Percentiles rank a stretch among this genome's conserved stretches.
Conservation (phyloP, 176 grass and related monocot species). For the Triticum aestivum region DNA sequence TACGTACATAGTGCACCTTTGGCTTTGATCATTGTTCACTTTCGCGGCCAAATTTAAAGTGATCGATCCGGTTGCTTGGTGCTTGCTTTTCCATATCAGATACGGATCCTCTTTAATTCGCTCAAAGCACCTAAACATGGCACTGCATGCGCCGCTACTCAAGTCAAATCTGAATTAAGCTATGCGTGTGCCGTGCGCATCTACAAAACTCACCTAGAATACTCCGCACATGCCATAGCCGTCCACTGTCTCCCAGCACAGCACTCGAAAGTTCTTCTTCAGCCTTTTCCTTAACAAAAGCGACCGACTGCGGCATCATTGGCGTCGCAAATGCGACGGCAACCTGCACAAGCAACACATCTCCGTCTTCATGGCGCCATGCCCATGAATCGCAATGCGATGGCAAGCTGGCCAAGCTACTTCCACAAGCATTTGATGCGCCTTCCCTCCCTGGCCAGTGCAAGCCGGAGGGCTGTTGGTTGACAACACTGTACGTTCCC, state of each 20-base stretch:
- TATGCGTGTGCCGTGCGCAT: neutral
- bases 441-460: neutral
- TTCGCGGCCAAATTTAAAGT: slow-evolving; percentile 11
- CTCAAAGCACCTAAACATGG: neutral
- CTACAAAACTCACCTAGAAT: neutral
- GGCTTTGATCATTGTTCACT: neutral
- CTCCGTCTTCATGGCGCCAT: neutral
- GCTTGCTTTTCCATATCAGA: neutral
- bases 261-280: neutral
- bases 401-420: neutral
- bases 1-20: too few species aligned
- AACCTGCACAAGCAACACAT: neutral
- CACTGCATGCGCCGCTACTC: neutral
- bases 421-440: neutral
- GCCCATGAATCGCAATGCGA: neutral
- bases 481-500: neutral
- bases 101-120: neutral
- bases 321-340: slow-evolving; percentile 27
- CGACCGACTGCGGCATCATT: neutral
- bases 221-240: neutral
- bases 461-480: neutral
- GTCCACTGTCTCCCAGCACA: neutral
- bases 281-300: slow-evolving; percentile 11
- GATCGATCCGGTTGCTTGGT: neutral
- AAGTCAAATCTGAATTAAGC: neutral